phyloP scores from a whole-genome alignment of 176 grass and related monocot species.

The Juncus inflexus region DNA sequence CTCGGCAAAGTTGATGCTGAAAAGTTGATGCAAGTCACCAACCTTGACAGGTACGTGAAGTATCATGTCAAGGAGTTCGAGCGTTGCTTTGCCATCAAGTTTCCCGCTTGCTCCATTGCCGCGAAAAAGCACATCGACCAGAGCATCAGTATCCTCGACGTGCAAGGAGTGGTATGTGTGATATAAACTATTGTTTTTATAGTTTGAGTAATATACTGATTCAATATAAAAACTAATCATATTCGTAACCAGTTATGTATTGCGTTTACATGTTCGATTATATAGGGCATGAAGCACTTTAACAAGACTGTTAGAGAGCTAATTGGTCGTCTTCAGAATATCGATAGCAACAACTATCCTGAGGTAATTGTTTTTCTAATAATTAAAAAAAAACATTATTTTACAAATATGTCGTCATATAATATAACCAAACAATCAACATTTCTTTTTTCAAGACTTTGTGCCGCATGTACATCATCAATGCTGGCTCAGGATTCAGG shows the following conservation, averaged over 20 bases:
- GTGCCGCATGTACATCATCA: conserved; percentile 98
- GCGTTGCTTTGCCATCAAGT: conserved; percentile 86
- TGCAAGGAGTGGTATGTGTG: conserved; percentile 67
- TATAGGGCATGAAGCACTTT: conserved; percentile 87
- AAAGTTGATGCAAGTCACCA: conserved; percentile 85
- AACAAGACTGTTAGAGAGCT: conserved; percentile 86
- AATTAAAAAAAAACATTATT: not conserved
- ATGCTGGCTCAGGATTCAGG: conserved; percentile 88
- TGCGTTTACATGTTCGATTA: not conserved
- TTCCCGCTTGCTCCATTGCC: conserved; percentile 84
- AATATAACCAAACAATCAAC: not conserved
- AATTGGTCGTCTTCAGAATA: conserved; percentile 76
- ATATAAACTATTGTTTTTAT: not conserved
- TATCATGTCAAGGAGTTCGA: conserved; percentile 98
- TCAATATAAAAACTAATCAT: not conserved
- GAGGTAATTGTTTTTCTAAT: conserved; percentile 41
- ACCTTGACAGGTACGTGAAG: conserved; percentile 74
- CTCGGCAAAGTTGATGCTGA: conserved; percentile 74
- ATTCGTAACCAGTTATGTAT: not conserved
- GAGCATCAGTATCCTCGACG: conserved; percentile 97
- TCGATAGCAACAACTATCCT: conserved; percentile 95
- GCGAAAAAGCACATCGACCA: conserved; percentile 82
- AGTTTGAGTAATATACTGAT: not conserved
- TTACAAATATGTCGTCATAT: not conserved
- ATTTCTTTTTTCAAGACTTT: conserved; percentile 45